Conservation (phyloP, 2,329 filamentous ascomycete species). For the Ophiocordyceps sinensis region DNA sequence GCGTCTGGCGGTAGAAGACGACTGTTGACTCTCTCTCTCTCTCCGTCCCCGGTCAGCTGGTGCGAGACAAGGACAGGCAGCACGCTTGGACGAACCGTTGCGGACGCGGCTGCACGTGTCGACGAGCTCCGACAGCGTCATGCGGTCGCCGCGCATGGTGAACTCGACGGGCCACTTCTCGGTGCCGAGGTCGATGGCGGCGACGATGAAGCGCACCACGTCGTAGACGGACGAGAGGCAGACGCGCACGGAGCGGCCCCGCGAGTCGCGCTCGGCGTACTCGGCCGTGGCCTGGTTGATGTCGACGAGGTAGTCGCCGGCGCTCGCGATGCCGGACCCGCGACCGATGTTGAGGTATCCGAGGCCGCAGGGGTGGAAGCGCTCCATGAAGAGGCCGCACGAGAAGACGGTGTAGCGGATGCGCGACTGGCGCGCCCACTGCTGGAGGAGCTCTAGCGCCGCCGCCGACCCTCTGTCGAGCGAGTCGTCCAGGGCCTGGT, state of each 20-base stretch:
- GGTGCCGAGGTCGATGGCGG: constrained; percentile 48
- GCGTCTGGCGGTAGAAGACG: constrained; percentile 21
- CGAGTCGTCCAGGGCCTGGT: no score
- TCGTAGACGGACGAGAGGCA: constrained; percentile 58
- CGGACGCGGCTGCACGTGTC: constrained; percentile 31
- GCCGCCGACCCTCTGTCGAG: constrained; percentile 44
- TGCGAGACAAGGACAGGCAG: no score
- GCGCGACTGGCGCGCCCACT: constrained; percentile 32
- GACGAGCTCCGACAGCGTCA: constrained; percentile 46
- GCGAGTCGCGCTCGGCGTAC: constrained; percentile 39
- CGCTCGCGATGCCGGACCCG: constrained; percentile 35
- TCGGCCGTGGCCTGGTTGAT: constrained; percentile 42
- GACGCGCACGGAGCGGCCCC: constrained; percentile 36
- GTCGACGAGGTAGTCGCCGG: constrained; percentile 54
- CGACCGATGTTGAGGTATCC: constrained; percentile 41
- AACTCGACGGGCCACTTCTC: constrained; percentile 54
- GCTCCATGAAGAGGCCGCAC: constrained; percentile 63
- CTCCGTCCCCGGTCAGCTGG: no score
- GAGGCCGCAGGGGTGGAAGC: constrained; percentile 56
- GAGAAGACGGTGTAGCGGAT: constrained; percentile 59
- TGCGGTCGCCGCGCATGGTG: constrained; percentile 51
- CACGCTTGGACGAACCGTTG: constrained; percentile 27
- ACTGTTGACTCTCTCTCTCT: no score
- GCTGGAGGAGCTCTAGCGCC: constrained; percentile 41
- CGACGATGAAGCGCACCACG: constrained; percentile 54